These are phyloP conservation scores for Grigorovia transvaalensis DNA, from an alignment of 805 yeast species.

Conservation along the genomic window DNA sequence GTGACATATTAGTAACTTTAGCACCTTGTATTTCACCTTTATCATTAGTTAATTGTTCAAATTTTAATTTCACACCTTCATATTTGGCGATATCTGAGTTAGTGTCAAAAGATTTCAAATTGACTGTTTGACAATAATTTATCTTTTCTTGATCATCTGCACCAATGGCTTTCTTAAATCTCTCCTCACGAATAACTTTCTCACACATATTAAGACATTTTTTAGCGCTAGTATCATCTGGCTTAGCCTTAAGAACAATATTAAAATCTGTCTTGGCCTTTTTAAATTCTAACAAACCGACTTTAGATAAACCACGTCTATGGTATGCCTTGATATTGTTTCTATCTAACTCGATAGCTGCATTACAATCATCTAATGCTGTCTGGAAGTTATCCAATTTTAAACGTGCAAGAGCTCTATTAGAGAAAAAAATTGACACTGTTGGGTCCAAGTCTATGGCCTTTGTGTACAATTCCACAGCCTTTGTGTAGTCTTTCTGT, in stretches of 20 bases:
- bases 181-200: constrained; percentile 55
- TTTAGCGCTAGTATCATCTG: constrained; percentile 59
- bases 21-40: constrained; percentile 21
- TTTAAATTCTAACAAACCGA: constrained; percentile 66
- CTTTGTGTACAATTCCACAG: constrained; percentile 58
- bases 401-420: constrained; percentile 84
- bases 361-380: constrained; percentile 69
- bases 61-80: constrained; percentile 21
- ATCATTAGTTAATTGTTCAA: constrained; percentile 22
- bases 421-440: constrained; percentile 62
- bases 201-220: constrained; percentile 53
- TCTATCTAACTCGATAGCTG: constrained; percentile 58
- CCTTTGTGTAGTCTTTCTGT: constrained; percentile 49
- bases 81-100: constrained; percentile 24
- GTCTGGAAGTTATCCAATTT: constrained; percentile 79
- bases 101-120: constrained; percentile 23
- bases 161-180: constrained; percentile 81
- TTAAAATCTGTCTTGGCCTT: constrained; percentile 65
- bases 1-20: constrained; percentile 34
- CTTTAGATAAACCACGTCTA: constrained; percentile 72
- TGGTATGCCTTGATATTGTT: constrained; percentile 71
- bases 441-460: constrained; percentile 58
- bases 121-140: constrained; percentile 21
- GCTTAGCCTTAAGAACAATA: constrained; percentile 47
- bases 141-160: constrained; percentile 39